Percentiles rank a stretch among this genome's conserved stretches.
Evolutionary conservation across 352 stramenopile species (phyloP).

Genomic region (Phytophthora foliorum): DNA sequence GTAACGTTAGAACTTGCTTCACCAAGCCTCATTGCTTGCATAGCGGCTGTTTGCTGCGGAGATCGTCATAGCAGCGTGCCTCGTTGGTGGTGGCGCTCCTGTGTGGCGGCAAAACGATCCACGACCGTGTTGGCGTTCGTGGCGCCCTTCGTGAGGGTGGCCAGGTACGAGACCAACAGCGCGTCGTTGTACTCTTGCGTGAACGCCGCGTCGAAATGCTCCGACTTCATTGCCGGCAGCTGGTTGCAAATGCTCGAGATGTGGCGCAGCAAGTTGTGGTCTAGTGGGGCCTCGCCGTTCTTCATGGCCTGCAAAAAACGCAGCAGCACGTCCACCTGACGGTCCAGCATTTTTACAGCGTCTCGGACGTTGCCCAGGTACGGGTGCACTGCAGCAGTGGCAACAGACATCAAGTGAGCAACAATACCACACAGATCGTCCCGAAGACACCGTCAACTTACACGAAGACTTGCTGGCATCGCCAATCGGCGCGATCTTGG

Average conservation of each 20-base stretch:
- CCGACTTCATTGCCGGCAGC: slow-evolving; percentile 78
- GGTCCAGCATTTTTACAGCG: slow-evolving; percentile 88
- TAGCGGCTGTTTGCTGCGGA: slow-evolving; percentile 4
- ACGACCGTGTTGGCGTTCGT: slow-evolving; percentile 84
- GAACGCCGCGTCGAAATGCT: slow-evolving; percentile 81
- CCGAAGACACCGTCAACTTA: slow-evolving; percentile 28
- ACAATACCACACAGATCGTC: background rate
- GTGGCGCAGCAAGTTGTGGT: slow-evolving; percentile 85
- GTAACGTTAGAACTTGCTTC: too few species aligned
- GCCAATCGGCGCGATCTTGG: slow-evolving; percentile 82
- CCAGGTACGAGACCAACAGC: slow-evolving; percentile 84
- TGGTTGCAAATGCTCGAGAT: slow-evolving; percentile 91
- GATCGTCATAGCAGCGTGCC: slow-evolving; percentile 57
- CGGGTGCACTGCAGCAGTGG: slow-evolving; percentile 65
- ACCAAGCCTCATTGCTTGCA: slow-evolving; percentile 1
- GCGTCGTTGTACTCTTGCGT: slow-evolving; percentile 88
- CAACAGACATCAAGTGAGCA: slow-evolving; percentile 18
- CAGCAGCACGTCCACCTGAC: slow-evolving; percentile 82
- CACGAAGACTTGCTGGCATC: slow-evolving; percentile 77
- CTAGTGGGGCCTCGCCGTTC: slow-evolving; percentile 71
- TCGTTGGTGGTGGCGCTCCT: slow-evolving; percentile 77
- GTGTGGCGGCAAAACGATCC: slow-evolving; percentile 78
- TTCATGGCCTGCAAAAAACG: slow-evolving; percentile 82
- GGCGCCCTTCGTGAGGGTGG: slow-evolving; percentile 85
- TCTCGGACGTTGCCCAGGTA: slow-evolving; percentile 86